Base-by-base conservation (phyloP, 495 filamentous ascomycete species). In the Penicillium bialowiezense region DNA sequence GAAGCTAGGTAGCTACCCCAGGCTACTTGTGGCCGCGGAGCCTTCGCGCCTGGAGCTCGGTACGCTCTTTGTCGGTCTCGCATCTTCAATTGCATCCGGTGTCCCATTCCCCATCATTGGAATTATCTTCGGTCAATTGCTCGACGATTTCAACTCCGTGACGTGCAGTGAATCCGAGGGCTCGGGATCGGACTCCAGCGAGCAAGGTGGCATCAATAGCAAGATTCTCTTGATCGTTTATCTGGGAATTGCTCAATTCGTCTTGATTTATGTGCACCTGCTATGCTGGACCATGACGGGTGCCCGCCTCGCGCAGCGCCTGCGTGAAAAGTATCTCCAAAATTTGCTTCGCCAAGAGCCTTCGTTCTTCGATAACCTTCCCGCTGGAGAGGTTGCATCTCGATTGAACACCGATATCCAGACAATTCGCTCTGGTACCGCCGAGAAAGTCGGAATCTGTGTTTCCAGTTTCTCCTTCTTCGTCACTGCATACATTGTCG, bases 71-170 rank as follows among this genome's bases (percentile, higher is more conserved):
- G 38, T 46, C 7, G 85, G 80, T 24, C 62, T 78, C 39, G 24
- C 81, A 8, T 64, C 70, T 34, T 74, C 84, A 24, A 75, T 83
- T 20, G 83, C 73, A 9, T 78, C 85, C 9, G 84, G 84, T 44
- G 79, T 85, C 1, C 85, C 84, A 10, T 86, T 87, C 42, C 84
- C 84, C 12, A 65, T 87, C 19, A 80, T 87, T 31, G 83, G 79
- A 18, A 81, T 89, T 48, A 60, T 87, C 26, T 89, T 87, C 52
- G 84, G 84, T 44, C 65, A 85, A 63, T 72, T 89, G 5, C 71
- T 89, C 48, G 79, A 89, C 66, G 73, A 81, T 54, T 73, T 88
- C 51, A 86, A 87, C 60, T 67, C 68, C 3, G 74, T 72, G n/a
- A 75, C 79, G 13, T 86, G 83, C 54, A 53, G 64, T 21, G 52